phyloP scores from a whole-genome alignment of 2,329 filamentous ascomycete genomes.

The Xylaria sp. region DNA sequence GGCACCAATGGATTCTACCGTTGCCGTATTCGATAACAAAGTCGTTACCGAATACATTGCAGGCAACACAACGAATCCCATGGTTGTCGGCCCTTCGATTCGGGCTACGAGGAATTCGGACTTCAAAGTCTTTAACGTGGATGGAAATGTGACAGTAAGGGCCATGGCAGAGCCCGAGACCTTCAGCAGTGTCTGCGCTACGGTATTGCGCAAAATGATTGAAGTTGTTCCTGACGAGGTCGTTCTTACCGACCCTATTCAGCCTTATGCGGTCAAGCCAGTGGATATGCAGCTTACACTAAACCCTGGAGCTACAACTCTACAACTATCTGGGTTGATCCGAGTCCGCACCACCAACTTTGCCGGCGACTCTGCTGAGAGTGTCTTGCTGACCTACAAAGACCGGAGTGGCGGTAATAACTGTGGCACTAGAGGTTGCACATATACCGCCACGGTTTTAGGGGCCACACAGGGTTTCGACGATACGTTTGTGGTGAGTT shows the following conservation, averaged over 20 bases:
- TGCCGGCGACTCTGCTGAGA: slow-evolving; percentile 49
- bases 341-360: slow-evolving; percentile 60
- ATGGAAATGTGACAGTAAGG: slow-evolving; percentile 60
- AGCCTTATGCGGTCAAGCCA: slow-evolving; percentile 65
- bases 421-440: slow-evolving; percentile 51
- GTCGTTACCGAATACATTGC: slow-evolving; percentile 62
- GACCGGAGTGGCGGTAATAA: slow-evolving; percentile 55
- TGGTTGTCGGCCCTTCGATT: slow-evolving; percentile 58
- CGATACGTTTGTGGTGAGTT: slow-evolving; percentile 60
- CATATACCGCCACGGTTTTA: slow-evolving; percentile 52
- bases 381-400: slow-evolving; percentile 60
- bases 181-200: slow-evolving; percentile 56
- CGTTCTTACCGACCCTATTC: slow-evolving; percentile 56
- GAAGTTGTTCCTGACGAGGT: slow-evolving; percentile 61
- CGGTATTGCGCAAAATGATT: slow-evolving; percentile 64
- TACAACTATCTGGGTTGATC: slow-evolving; percentile 61
- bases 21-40: slow-evolving; percentile 59
- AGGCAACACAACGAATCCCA: slow-evolving; percentile 58
- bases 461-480: slow-evolving; percentile 63
- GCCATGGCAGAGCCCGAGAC: slow-evolving; percentile 50
- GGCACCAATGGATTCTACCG: slow-evolving; percentile 53
- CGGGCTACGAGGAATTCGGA: slow-evolving; percentile 56
- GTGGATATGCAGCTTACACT: slow-evolving; percentile 61
- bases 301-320: slow-evolving; percentile 51
- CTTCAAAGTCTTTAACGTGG: slow-evolving; percentile 60